Base-by-base conservation (phyloP, 306 rosid genomes). In the Vigna unguiculata region DNA sequence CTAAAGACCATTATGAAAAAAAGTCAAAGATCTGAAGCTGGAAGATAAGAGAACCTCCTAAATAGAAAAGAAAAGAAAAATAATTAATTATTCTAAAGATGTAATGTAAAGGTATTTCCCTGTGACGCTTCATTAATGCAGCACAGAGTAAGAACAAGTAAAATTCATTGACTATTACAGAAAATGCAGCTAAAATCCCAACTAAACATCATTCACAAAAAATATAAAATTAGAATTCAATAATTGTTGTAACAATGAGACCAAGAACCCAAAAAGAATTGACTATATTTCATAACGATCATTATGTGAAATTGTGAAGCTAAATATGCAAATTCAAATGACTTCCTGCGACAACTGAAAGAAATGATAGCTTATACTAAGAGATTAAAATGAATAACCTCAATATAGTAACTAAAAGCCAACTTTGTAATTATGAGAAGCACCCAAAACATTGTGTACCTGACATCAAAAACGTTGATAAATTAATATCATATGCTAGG, bases 381-480 rank as follows among this genome's bases (percentile, higher is more conserved):
- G 1, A 57, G 60, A 47, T 49, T 51, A 82, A 20, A 65, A 69
- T 2, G 20, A 14, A 80, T 65, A 51, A 95, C 99, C 99, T 95
- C 99, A 84, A 95, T 91, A 64, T 90, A 92, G 90, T 95, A 95
- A 88, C 99, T 95, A 84, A 95, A 95, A 52, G 98, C 97, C 91
- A 92, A 69, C 89, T 95, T 95, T 7, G 99, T 95, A 51, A 87
- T 55, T 57, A 95, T 80, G 41, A 95, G 99, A 62, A 95, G 93
- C 59, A 89, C 88, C 99, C 99, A 95, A 73, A 92, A 95, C 89
- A 95, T 80, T 1, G 98, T 95, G 86, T 95, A 95, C 91, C 99
- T 95, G 83, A 76, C 80, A 77, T 54, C 43, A 77, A 25, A 53
- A 57, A 83, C 59, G 66, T 21, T 16, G 72, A 82, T 25, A 41